A percentile compares a stretch with the other conserved stretches of the same genome.
Conservation (phyloP, 2,329 filamentous ascomycete genomes). For the Colletotrichum gloeosporioides region DNA sequence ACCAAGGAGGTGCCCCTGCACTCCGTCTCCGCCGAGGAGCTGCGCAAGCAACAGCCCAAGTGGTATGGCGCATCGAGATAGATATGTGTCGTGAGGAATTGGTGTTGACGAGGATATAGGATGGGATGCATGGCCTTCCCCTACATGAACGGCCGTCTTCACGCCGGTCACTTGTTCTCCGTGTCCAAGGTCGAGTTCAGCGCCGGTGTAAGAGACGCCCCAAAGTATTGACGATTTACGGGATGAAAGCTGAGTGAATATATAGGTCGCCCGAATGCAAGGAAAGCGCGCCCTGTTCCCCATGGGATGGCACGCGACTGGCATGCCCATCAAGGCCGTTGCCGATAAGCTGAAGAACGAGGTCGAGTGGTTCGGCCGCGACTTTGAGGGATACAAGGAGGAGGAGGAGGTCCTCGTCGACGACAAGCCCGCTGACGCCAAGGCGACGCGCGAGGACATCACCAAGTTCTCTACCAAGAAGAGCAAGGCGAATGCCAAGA, state of each 20-base stretch:
- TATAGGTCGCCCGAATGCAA: conserved; percentile 73
- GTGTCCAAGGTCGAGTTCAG: conserved; percentile 93
- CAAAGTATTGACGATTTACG: too few relatives aligned
- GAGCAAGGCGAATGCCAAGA: conserved; percentile 89
- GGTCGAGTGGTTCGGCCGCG: conserved; percentile 84
- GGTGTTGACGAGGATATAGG: neutral
- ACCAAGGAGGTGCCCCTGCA: conserved; percentile 77
- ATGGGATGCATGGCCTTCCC: conserved; percentile 45
- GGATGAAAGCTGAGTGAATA: neutral
- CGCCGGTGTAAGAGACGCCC: conserved; percentile 63
- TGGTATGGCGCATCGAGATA: conserved; percentile 77
- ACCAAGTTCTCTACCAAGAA: conserved; percentile 94
- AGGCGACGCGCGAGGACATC: conserved; percentile 76
- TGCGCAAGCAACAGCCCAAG: conserved; percentile 85
- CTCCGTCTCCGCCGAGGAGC: conserved; percentile 74
- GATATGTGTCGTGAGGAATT: conserved; percentile 29
- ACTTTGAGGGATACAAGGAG: conserved; percentile 80
- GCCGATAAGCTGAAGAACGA: conserved; percentile 94
- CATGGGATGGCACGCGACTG: conserved; percentile 93
- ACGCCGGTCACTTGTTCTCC: conserved; percentile 92
- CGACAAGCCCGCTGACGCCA: conserved; percentile 53
- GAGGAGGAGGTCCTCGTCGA: conserved; percentile 60
- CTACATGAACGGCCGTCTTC: conserved; percentile 88
- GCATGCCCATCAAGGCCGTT: conserved; percentile 97
- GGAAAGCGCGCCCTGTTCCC: conserved; percentile 89